Evolutionary conservation across 495 filamentous ascomycete genomes (phyloP).

Genomic region (Xylaria cubensis): DNA sequence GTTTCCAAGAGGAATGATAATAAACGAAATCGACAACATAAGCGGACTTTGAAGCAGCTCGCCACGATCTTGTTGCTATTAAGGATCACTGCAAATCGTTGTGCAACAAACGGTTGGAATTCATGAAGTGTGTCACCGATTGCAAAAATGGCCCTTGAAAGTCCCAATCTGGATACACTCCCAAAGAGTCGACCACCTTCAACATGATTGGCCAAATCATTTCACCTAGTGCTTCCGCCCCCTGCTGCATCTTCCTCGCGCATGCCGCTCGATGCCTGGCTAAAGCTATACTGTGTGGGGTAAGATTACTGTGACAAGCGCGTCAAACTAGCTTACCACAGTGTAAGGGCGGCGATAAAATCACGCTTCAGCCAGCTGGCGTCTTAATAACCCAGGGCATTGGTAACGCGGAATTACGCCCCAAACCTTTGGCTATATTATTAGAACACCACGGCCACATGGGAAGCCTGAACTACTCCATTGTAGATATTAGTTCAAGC

Average conservation of each 20-base stretch:
- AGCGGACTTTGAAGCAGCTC: background rate
- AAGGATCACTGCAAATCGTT: background rate
- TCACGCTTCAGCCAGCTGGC: slow-evolving; percentile 18
- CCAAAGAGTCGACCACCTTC: slow-evolving; percentile 28
- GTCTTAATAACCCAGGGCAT: slow-evolving; percentile 5
- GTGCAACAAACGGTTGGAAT: slow-evolving; percentile 1
- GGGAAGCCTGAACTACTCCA: background rate
- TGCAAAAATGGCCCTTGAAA: slow-evolving; percentile 19
- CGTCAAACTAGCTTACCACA: background rate
- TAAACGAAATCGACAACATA: background rate
- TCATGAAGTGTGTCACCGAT: background rate
- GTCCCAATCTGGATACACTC: slow-evolving; percentile 33
- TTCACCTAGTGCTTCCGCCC: slow-evolving; percentile 23
- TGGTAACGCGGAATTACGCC: slow-evolving; percentile 3
- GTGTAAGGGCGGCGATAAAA: slow-evolving; percentile 14
- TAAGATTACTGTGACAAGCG: slow-evolving; percentile 28
- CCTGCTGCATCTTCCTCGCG: slow-evolving; percentile 1
- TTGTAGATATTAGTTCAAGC: background rate
- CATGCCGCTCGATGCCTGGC: background rate
- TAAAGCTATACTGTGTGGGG: slow-evolving; percentile 23
- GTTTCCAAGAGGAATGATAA: background rate
- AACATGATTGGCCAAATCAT: slow-evolving; percentile 20
- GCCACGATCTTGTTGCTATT: background rate
- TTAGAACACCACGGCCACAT: background rate
- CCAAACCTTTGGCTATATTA: background rate